Evolutionary conservation across 805 yeast species (phyloP).

Genomic region (Ogataea trehalophila): DNA sequence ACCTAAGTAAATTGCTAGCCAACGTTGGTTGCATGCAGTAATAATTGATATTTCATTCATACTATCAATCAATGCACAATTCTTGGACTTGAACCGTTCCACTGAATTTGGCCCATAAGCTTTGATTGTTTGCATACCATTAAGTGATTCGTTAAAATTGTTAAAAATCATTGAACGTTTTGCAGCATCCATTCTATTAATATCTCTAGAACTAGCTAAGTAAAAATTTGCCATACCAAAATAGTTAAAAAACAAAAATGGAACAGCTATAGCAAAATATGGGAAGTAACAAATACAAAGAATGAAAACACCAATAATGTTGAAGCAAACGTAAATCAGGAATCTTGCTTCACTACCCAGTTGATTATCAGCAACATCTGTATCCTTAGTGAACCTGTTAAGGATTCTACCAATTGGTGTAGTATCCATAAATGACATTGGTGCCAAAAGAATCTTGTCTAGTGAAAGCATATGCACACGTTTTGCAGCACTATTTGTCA

Average conservation of each 20-base stretch:
- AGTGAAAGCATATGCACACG: constrained; percentile 58
- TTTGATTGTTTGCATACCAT: constrained; percentile 44
- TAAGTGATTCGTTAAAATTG: constrained; percentile 44
- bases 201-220: constrained; percentile 43
- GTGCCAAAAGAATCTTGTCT: constrained; percentile 59
- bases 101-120: constrained; percentile 30
- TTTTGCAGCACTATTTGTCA: constrained; percentile 50
- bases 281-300: constrained; percentile 48
- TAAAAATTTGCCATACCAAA: constrained; percentile 38
- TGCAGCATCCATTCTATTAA: constrained; percentile 44
- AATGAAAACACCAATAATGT: constrained; percentile 26
- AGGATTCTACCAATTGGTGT: constrained; percentile 84
- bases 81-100: constrained; percentile 30
- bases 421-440: constrained; percentile 78
- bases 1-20: constrained; percentile 44
- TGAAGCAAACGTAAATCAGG: constrained; percentile 45
- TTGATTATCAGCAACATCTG: constrained; percentile 78
- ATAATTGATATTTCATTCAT: constrained; percentile 44
- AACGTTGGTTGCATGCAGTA: constrained; percentile 42
- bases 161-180: constrained; percentile 45
- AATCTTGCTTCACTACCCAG: constrained; percentile 65
- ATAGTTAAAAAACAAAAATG: constrained; percentile 41
- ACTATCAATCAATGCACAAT: constrained; percentile 33
- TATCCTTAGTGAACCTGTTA: constrained; percentile 82
- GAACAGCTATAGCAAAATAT: constrained; percentile 50